Conservation (phyloP, 495 filamentous ascomycete species). For the Penicillium fimorum region DNA sequence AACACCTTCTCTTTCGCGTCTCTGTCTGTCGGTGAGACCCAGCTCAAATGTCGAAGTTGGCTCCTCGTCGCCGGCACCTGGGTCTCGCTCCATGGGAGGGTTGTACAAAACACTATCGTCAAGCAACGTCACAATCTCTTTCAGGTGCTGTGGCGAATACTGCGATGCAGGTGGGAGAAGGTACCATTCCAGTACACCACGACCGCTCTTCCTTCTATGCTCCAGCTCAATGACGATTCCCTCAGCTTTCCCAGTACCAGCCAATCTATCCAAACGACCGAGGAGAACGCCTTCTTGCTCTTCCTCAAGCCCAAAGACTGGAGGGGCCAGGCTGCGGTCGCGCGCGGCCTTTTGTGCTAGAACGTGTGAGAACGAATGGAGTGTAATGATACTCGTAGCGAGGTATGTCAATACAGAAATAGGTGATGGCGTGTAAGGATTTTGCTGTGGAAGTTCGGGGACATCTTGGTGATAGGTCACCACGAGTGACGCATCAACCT, state of each 20-base stretch:
- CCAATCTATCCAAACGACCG: slow-evolving; percentile 48
- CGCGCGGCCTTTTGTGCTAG: slow-evolving; percentile 64
- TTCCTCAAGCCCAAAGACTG: slow-evolving; percentile 74
- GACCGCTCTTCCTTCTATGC: slow-evolving; percentile 74
- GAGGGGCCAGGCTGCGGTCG: slow-evolving; percentile 66
- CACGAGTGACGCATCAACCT: slow-evolving; percentile 42
- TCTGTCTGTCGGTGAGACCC: slow-evolving; percentile 86
- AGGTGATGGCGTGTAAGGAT: slow-evolving; percentile 65
- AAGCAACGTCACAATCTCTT: slow-evolving; percentile 63
- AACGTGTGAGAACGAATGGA: slow-evolving; percentile 66
- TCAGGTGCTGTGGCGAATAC: slow-evolving; percentile 34
- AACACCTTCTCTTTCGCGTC: slow-evolving; percentile 77
- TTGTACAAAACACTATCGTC: slow-evolving; percentile 74
- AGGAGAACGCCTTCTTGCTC: slow-evolving; percentile 70
- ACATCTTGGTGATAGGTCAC: slow-evolving; percentile 48
- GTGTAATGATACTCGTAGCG: slow-evolving; percentile 63
- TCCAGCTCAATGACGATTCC: slow-evolving; percentile 84
- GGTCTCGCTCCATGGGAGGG: slow-evolving; percentile 38
- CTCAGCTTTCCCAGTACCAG: slow-evolving; percentile 41
- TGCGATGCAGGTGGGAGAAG: slow-evolving; percentile 54
- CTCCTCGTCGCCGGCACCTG: slow-evolving; percentile 42
- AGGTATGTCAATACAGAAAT: slow-evolving; percentile 61
- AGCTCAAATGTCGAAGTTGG: slow-evolving; percentile 76
- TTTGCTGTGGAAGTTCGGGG: slow-evolving; percentile 50
- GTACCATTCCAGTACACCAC: slow-evolving; percentile 75